Evolutionary conservation across 768 basidiomycete genomes (phyloP).

Genomic region (Tylopilus vinaceipallidus): DNA sequence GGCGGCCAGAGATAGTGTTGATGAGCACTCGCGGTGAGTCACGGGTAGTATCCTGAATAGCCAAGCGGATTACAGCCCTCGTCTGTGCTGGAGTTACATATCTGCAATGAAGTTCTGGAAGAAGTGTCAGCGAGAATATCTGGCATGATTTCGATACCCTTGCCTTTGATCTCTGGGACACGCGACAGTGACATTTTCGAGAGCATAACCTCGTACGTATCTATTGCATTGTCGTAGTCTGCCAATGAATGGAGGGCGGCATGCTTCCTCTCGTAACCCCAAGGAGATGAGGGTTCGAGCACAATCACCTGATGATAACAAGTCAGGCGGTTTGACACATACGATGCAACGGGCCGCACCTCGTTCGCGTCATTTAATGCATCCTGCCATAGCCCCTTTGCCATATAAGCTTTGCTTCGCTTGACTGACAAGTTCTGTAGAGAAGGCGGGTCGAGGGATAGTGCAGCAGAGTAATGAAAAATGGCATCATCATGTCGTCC

Average conservation of each 20-base stretch:
- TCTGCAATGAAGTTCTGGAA: no score
- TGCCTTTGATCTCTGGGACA: not conserved
- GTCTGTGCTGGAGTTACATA: not conserved
- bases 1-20: not conserved
- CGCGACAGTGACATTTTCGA: not conserved
- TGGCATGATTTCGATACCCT: not conserved
- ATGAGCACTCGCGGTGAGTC: not conserved
- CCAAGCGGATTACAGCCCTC: not conserved
- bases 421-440: not conserved
- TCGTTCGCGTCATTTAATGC: not conserved
- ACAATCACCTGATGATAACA: not conserved
- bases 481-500: not conserved
- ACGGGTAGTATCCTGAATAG: not conserved
- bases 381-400: not conserved
- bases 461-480: not conserved
- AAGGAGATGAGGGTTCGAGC: not conserved
- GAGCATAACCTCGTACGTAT: slow-evolving; percentile 1
- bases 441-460: not conserved
- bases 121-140: no score
- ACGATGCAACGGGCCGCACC: not conserved
- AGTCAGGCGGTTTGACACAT: not conserved
- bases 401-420: not conserved
- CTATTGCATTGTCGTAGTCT: not conserved
- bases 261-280: slow-evolving; percentile 2
- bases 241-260: not conserved